A percentile compares a stretch with the other conserved stretches of the same genome.
Evolutionary conservation across 352 stramenopile species (phyloP).

Genomic region (Globisporangium spiculum): DNA sequence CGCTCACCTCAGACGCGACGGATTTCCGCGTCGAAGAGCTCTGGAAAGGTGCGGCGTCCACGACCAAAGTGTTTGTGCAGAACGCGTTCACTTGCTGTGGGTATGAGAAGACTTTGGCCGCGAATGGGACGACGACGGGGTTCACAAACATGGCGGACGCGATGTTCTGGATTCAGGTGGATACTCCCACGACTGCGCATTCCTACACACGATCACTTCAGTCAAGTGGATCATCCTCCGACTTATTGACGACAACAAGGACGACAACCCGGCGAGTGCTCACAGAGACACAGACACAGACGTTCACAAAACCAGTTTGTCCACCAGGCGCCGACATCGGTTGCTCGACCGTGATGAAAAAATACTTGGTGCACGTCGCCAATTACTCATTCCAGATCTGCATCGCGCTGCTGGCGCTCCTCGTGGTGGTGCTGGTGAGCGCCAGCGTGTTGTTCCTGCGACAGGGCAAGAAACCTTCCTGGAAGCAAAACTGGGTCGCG

Average conservation of each 20-base stretch:
- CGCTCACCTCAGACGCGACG: slow-evolving; percentile 4
- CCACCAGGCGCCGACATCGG: slow-evolving; percentile 19
- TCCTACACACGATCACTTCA: slow-evolving; percentile 12
- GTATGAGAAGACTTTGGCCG: slow-evolving; percentile 25
- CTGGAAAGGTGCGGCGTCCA: slow-evolving; percentile 28
- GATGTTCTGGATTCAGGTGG: slow-evolving; percentile 29
- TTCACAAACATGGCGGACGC: slow-evolving; percentile 35
- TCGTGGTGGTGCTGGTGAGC: slow-evolving; percentile 23
- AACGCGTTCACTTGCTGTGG: slow-evolving; percentile 51
- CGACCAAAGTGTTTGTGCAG: slow-evolving; percentile 46
- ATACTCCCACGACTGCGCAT: slow-evolving; percentile 18
- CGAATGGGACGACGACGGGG: slow-evolving; percentile 28
- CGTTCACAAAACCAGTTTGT: slow-evolving; percentile 16
- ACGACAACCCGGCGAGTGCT: slow-evolving; percentile 7
- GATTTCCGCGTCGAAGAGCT: slow-evolving; percentile 19
- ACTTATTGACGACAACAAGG: no score
- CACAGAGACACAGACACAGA: slow-evolving; percentile 4
- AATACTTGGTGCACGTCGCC: slow-evolving; percentile 28
- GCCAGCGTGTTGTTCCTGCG: slow-evolving; percentile 26
- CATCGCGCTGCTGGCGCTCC: slow-evolving; percentile 14
- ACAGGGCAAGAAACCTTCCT: slow-evolving; percentile 22
- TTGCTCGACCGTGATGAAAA: slow-evolving; percentile 32
- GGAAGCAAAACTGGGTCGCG: slow-evolving; percentile 17
- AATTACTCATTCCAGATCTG: slow-evolving; percentile 10
- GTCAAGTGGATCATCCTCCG: not conserved